Percentiles rank a stretch among this genome's conserved stretches.
phyloP scores from a whole-genome alignment of 1,284 basidiomycete species.

The Apiotrichum siamense region DNA sequence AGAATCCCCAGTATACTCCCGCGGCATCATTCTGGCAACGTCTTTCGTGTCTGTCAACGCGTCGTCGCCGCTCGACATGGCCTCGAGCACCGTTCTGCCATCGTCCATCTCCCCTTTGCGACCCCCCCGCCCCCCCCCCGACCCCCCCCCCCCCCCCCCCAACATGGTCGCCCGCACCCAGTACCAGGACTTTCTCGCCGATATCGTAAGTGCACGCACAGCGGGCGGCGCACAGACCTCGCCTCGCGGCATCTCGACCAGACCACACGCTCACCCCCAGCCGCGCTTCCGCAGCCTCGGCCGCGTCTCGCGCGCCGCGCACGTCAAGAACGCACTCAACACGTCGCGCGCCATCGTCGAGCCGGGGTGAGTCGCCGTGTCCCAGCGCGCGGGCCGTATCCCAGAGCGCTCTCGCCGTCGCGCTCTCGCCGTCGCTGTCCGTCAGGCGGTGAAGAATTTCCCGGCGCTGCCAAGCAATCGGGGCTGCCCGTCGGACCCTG shows the following conservation, averaged over 20 bases:
- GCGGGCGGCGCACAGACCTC: neutral
- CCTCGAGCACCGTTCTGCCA: constrained; percentile 7
- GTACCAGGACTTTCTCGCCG: neutral
- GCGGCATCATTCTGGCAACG: neutral
- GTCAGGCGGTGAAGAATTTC: no score
- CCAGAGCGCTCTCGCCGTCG: neutral
- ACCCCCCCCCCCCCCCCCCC: no score
- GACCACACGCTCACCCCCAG: neutral
- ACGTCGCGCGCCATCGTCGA: constrained; percentile 13
- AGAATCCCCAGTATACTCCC: no score
- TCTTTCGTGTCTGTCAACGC: neutral
- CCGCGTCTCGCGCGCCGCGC: neutral
- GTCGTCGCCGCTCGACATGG: neutral
- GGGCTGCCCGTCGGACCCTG: no score
- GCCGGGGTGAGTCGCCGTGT: constrained; percentile 2
- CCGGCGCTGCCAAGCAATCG: no score
- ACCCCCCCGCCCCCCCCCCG: no score
- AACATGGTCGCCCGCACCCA: neutral
- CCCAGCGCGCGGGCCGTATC: neutral
- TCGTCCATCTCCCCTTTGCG: constrained; percentile 11
- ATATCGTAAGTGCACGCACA: neutral
- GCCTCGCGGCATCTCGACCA: neutral
- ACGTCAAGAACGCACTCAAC: constrained; percentile 4
- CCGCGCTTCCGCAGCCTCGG: neutral
- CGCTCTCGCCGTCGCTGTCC: no score